Base-by-base conservation (phyloP, 2,329 filamentous ascomycete species). In the Cercospora nicotianae region DNA sequence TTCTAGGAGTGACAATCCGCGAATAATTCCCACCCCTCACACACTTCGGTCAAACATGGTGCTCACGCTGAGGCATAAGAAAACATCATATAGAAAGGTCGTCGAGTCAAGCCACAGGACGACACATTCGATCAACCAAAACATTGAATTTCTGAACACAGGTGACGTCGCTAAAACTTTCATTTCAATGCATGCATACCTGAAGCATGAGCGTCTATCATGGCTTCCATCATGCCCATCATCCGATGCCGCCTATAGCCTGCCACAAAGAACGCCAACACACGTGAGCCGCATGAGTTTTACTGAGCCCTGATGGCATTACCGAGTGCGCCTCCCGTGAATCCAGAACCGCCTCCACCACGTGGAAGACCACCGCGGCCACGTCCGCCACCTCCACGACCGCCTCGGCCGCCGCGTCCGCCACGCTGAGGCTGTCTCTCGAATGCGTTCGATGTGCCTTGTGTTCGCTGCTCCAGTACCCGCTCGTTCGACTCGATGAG, bases 401-500 rank as follows among this genome's bases (percentile, higher is more conserved):
- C 81, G 70, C 88, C 84, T 64, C 85, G 84, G 51, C 91, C 89
- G 69, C 90, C 83, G 59, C 90, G 89, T 30, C 90, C 87, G 60
- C 87, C 87, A 69, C 91, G 90, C 72, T 90, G 87, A 66, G 91
- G 92, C 84, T 97, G 93, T 80, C 94, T 86, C 85, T 97, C 94
- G 82, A 98, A 98, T 30, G 93, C 94, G 77, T 96, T 96, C 67
- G 92, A 90, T 74, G 94, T 97, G 75, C 95, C 95, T 81, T 97
- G 93, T 75, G 96, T 98, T 79, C 95, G 89, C 81, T 97, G 94
- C 86, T 99, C 95, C 75, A 99, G 87, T 26, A 94, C 96, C 80
- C 96, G 90, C 86, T 99, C 95, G 84, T 99, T 99, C 75, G 90
- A 90, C 86, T 99, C 96, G 78, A 98, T 97, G 69, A 99, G 90